phyloP scores from a whole-genome alignment of 2,329 filamentous ascomycete species.

The Xylariaceae sp. region DNA sequence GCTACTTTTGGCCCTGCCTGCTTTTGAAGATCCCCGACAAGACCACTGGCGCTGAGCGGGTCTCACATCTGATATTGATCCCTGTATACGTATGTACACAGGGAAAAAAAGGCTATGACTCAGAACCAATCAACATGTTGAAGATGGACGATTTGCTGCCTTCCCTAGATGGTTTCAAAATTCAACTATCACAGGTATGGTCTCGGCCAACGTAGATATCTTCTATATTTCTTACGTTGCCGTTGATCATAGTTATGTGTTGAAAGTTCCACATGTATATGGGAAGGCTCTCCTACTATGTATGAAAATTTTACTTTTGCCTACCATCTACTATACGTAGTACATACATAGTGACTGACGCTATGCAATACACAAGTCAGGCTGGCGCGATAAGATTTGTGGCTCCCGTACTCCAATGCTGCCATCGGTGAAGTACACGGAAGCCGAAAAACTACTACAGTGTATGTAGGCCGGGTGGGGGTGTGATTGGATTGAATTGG shows the following conservation, averaged over 20 bases:
- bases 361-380: too few species aligned
- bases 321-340: too few species aligned
- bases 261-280: too few species aligned
- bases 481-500: background rate
- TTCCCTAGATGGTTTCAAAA: constrained; percentile 26
- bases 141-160: constrained; percentile 18
- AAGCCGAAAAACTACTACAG: background rate
- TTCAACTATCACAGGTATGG: constrained; percentile 26
- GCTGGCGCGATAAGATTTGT: too few species aligned
- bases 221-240: background rate
- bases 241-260: too few species aligned
- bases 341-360: too few species aligned
- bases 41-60: constrained; percentile 11
- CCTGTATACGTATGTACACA: constrained; percentile 2
- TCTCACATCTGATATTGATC: constrained; percentile 21
- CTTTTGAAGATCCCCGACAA: background rate
- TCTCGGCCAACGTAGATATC: constrained; percentile 15
- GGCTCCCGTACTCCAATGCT: background rate
- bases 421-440: background rate
- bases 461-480: background rate
- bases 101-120: constrained; percentile 20
- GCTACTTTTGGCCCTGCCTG: background rate
- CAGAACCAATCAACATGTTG: constrained; percentile 28
- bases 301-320: too few species aligned
- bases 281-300: too few species aligned